Evolutionary conservation across 2,329 filamentous ascomycete species (phyloP), one percentile per base, ranked within the genome.

Genomic region (Sordariomycetes sp.): DNA sequence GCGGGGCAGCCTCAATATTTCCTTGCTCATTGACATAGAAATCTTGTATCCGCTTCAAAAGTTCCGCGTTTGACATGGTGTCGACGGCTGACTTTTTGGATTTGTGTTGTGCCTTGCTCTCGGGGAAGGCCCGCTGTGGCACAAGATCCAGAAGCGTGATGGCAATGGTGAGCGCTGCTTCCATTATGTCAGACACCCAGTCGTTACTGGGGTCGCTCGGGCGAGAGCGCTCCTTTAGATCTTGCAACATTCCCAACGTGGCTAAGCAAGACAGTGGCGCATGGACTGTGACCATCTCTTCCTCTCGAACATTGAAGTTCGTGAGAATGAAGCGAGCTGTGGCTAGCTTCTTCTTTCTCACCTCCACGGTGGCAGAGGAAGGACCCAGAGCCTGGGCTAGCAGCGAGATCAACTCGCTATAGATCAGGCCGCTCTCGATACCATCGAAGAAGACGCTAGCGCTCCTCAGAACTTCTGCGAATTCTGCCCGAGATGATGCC

Each of bases 361-460:
- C 67, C 5, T 62, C 58, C 4, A 53, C 46, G 21, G 51, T 49
- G n/a, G 62, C 35, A 23, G 51, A 59, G 16, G 64, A 65, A 5
- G 68, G 59, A 3, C 65, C 63, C 34, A 79, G 61, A n/a, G 73
- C 65, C 45, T 77, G 68, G 2, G 69, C 68, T 39, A 92, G 63
- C 27, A 92, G 68, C 10, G 75, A 66, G 36, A 86, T 64, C 36
- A 94, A 68, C 51, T 94, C 86, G 31, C 82, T 79, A 66, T 93
- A 98, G 30, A 98, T 94, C 15, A 96, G 66, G 7, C 84, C 82
- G 47, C 88, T 94, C 58, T 98, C 92, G 25, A 96, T 90, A 5
- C 90, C 90, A 51, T 98, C 92, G 46, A 98, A 98, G 59, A 98
- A 98, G 26, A 92, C 82, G 51, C 84, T 94, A 5, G 90, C 92